A percentile compares a stretch with the other conserved stretches of the same genome.
Conservation (phyloP, 768 basidiomycete genomes). For the Collybia nuda region DNA sequence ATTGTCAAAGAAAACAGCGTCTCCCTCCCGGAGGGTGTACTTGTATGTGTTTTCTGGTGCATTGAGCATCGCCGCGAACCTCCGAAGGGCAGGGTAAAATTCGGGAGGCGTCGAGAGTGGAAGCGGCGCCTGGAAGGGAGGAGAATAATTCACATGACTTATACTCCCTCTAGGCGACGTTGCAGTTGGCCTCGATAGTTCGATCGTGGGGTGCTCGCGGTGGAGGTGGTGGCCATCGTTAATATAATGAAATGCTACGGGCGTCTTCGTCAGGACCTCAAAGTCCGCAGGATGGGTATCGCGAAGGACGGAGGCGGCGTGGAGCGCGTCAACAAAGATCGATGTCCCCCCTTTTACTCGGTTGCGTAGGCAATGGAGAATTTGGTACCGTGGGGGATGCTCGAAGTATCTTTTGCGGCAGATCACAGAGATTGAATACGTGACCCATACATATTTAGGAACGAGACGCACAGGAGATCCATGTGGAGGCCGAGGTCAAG, state of each 20-base stretch:
- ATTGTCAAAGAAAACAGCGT: conserved; percentile 91
- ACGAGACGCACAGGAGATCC: conserved; percentile 76
- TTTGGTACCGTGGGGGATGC: conserved; percentile 88
- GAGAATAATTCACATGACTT: conserved; percentile 83
- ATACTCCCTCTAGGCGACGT: conserved; percentile 32
- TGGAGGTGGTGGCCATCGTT: conserved; percentile 88
- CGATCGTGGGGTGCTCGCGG: conserved; percentile 71
- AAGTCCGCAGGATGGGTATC: conserved; percentile 50
- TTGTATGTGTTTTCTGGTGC: conserved; percentile 49
- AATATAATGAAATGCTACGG: conserved; percentile 87
- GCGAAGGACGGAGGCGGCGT: conserved; percentile 58
- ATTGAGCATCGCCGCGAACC: conserved; percentile 61
- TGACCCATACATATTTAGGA: neutral
- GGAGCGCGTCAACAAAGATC: conserved; percentile 81
- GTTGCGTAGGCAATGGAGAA: conserved; percentile 88
- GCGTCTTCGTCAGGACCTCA: conserved; percentile 53
- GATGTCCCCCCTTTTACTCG: conserved; percentile 82
- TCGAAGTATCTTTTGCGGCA: conserved; percentile 72
- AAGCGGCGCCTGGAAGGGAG: conserved; percentile 91
- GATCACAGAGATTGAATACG: neutral
- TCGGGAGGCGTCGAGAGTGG: conserved; percentile 46
- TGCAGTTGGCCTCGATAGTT: conserved; percentile 38
- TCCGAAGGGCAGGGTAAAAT: conserved; percentile 63
- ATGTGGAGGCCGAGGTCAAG: conserved; percentile 86
- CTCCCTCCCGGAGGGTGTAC: conserved; percentile 77